phyloP scores from a whole-genome alignment of 1,284 basidiomycete species.

The Apiotrichum montevideense region DNA sequence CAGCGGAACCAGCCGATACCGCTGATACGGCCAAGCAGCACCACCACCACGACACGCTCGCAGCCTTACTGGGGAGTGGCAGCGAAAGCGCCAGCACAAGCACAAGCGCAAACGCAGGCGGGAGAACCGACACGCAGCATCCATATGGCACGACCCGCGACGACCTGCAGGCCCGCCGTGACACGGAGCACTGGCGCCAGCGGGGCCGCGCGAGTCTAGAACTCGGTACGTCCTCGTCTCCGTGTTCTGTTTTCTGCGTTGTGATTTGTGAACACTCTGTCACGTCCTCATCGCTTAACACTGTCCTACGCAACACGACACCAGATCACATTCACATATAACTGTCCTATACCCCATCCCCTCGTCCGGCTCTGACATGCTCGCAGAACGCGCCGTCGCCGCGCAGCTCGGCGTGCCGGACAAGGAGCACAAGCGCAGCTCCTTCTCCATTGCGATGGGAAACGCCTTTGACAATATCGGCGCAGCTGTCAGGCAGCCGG shows the following conservation, averaged over 20 bases:
- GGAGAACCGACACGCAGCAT: too few relatives aligned
- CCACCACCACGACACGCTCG: too few relatives aligned
- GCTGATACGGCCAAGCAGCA: too few relatives aligned
- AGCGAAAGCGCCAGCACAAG: too few relatives aligned
- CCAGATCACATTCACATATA: too few relatives aligned
- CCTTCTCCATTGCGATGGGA: conserved; percentile 13
- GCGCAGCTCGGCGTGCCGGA: neutral
- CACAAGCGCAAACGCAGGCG: too few relatives aligned
- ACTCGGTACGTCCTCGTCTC: neutral
- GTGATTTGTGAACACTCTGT: neutral
- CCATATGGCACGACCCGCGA: neutral
- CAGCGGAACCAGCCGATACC: too few relatives aligned
- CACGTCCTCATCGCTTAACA: too few relatives aligned
- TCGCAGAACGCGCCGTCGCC: neutral
- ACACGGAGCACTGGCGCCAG: neutral
- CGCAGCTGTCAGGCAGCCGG: neutral
- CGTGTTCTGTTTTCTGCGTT: too few relatives aligned
- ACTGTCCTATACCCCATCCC: too few relatives aligned
- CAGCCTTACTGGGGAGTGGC: too few relatives aligned
- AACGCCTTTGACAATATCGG: conserved; percentile 12
- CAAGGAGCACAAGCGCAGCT: neutral
- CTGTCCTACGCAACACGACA: too few relatives aligned
- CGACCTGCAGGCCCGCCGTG: conserved; percentile 1
- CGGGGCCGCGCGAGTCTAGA: neutral
- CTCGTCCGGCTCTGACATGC: neutral